Evolutionary conservation across 305 asterid genomes (phyloP).

Genomic region (Caryopteris hybrid): DNA sequence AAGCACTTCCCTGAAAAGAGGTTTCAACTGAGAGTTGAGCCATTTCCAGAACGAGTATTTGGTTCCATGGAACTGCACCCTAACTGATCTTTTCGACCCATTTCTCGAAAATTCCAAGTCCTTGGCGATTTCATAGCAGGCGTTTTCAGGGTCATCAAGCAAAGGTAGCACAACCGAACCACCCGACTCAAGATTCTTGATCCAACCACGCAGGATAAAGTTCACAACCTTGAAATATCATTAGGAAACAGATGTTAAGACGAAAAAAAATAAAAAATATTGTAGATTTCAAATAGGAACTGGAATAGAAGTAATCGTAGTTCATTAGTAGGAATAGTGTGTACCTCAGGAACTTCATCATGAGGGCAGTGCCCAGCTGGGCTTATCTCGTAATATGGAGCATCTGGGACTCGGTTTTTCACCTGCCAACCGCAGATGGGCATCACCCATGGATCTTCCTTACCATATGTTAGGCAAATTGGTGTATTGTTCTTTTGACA

Average conservation of each 20-base stretch:
- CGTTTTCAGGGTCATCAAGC: conserved; percentile 43
- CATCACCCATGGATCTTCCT: conserved; percentile 91
- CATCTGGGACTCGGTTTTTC: conserved; percentile 57
- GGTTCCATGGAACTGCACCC: conserved; percentile 62
- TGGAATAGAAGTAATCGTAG: too few species aligned
- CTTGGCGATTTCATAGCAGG: conserved; percentile 31
- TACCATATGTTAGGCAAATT: conserved; percentile 74
- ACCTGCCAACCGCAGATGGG: conserved; percentile 75
- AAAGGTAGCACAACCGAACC: conserved; percentile 58
- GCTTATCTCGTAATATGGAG: conserved; percentile 83
- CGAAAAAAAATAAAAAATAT: too few species aligned
- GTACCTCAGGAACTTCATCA: conserved; percentile 68
- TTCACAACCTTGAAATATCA: conserved; percentile 62
- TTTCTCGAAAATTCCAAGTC: conserved; percentile 51
- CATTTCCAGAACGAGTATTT: conserved; percentile 52
- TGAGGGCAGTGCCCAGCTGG: conserved; percentile 99
- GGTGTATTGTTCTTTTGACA: conserved; percentile 60
- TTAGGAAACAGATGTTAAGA: too few species aligned
- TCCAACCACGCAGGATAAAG: conserved; percentile 76
- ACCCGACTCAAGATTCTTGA: conserved; percentile 55
- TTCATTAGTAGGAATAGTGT: not conserved
- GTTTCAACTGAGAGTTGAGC: conserved; percentile 42
- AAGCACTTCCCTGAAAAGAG: conserved; percentile 23
- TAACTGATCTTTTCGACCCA: conserved; percentile 43
- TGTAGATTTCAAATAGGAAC: too few species aligned